Evolutionary conservation across 2,329 filamentous ascomycete genomes (phyloP).

Genomic region (Clonostachys chloroleuca): DNA sequence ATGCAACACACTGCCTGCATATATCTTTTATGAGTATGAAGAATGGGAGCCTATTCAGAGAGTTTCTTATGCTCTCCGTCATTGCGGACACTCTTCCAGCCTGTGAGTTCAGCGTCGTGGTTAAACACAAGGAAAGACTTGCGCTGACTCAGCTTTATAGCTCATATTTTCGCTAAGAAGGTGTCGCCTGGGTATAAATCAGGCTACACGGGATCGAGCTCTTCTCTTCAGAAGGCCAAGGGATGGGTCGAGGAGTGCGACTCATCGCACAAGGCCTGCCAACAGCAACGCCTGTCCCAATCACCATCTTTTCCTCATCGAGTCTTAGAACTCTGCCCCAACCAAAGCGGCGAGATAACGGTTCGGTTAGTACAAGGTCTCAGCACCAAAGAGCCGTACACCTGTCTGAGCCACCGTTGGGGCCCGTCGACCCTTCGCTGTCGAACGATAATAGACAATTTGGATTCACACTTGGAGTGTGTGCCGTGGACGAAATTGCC

Average conservation of each 20-base stretch:
- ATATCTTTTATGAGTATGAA: no score
- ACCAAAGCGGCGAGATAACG: background rate
- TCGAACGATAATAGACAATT: background rate
- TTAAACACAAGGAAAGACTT: background rate
- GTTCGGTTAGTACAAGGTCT: background rate
- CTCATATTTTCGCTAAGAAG: background rate
- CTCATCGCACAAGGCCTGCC: background rate
- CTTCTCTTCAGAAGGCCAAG: background rate
- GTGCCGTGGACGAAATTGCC: slow-evolving; percentile 4
- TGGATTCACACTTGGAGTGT: background rate
- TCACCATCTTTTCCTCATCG: background rate
- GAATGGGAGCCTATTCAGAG: no score
- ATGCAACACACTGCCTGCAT: no score
- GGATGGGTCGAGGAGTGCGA: background rate
- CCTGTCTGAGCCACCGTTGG: slow-evolving; percentile 6
- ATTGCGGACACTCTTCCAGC: background rate
- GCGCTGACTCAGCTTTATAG: background rate
- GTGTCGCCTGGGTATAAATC: background rate
- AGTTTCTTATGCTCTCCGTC: no score
- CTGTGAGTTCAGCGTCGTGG: background rate
- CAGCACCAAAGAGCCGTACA: background rate
- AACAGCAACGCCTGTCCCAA: background rate
- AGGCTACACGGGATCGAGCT: background rate
- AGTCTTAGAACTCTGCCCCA: background rate
- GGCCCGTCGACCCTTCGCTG: background rate